phyloP scores from a whole-genome alignment of 257 asterid genomes.

The Solanum pinnatisectum region DNA sequence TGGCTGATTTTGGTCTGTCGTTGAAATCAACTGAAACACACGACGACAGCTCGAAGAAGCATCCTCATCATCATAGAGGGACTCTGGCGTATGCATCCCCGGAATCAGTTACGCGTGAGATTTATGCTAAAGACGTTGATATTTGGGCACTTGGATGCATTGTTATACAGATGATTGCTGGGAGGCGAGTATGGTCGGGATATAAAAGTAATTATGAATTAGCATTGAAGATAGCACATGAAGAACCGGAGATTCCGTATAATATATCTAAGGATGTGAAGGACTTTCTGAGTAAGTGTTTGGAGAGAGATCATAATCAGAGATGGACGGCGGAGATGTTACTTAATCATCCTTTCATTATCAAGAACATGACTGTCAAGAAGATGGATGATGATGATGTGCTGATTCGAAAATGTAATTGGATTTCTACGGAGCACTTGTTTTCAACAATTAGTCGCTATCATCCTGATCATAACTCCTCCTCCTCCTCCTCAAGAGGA shows the following conservation, averaged over 20 bases:
- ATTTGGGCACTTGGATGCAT: conserved; percentile 4
- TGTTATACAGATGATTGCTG: neutral
- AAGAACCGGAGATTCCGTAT: neutral
- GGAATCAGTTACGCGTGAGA: neutral
- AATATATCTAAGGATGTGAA: neutral
- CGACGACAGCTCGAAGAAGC: neutral
- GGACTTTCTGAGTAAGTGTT: neutral
- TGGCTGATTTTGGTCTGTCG: neutral
- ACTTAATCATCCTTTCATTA: neutral
- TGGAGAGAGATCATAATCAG: neutral
- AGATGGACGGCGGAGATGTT: conserved; percentile 5
- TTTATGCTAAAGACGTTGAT: neutral
- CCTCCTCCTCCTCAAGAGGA: neutral
- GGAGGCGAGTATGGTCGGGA: neutral
- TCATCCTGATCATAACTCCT: neutral
- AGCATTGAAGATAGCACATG: neutral
- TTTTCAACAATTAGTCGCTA: neutral
- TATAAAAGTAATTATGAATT: neutral
- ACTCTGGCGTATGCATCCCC: neutral
- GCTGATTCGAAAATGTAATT: neutral
- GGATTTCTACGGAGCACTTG: neutral
- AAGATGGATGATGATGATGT: neutral
- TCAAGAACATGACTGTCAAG: fast-evolving
- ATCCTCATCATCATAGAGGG: neutral
- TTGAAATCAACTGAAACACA: neutral